Evolutionary conservation across 192 early-diverging fungal genomes (phyloP), one percentile per base, ranked within the genome.

Genomic region (Piromyces finnis): DNA sequence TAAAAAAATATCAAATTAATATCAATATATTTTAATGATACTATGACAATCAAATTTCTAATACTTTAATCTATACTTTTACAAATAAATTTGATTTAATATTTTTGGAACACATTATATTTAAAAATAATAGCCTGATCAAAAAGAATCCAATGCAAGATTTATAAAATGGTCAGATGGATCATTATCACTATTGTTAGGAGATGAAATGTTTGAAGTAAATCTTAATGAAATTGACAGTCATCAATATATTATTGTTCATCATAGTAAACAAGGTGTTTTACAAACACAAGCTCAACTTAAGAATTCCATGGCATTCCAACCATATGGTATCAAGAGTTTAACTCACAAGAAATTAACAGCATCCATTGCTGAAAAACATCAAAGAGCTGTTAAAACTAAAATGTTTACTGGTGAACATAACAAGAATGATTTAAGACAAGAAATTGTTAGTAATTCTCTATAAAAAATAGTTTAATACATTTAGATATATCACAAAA

Each of bases 161-260:
- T 82, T 96, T 78, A 88, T 96, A 12, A 85, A 88, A 36, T 95
- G 95, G 95, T 91, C 89, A 17, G 93, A 96, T 83, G 91, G 90
- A 29, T 83, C 88, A 36, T 86, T 88, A 83, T 93, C 95, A 5
- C 81, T 96, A 15, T 84, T 93, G 7, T 82, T 96, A 28, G 93
- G 93, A 17, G 85, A 89, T 35, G 94, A 96, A 80, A 84, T 90
- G 77, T 94, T 93, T 86, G 92, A 93, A 81, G 90, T 91, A 29
- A 84, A 82, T 29, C 78, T 85, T 32, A 90, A 91, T 28, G 79
- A 86, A 13, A 86, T 89, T 77, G 83, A 87, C 36, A 84, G 88
- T 30, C 88, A 93, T 78, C 87, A 89, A 30, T 95, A 90, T 84
- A 82, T 95, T 15, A 82, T 88, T 29, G 88, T 88, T 22, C 85